These are phyloP conservation scores for Leishmania lainsoni DNA, from an alignment of 208 protist genomes.

Conservation along the genomic window DNA sequence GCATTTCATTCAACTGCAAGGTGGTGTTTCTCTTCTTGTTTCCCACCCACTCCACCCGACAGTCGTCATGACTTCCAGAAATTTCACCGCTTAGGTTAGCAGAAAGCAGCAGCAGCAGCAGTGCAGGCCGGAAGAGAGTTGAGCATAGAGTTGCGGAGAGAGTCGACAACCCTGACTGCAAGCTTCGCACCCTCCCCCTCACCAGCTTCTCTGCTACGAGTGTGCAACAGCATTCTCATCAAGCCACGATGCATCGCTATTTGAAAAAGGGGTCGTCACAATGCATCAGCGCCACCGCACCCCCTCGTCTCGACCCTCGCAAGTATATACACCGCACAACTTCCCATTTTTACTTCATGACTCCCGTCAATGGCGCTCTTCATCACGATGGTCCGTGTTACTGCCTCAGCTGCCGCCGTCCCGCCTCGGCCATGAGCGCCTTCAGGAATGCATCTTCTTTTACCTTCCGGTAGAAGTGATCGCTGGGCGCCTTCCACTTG, in stretches of 20 bases:
- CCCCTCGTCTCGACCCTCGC: not conserved
- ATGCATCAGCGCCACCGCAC: too few relatives aligned
- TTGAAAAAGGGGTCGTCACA: not conserved
- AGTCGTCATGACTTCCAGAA: not conserved
- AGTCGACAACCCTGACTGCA: not conserved
- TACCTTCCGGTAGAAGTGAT: not conserved
- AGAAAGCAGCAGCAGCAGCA: not conserved
- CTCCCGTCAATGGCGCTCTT: not conserved
- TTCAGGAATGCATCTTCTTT: not conserved
- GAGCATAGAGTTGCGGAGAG: not conserved
- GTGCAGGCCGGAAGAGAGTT: not conserved
- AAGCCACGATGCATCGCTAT: not conserved
- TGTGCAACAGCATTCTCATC: not conserved
- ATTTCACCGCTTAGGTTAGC: not conserved
- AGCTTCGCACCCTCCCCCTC: not conserved
- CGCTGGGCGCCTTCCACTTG: not conserved
- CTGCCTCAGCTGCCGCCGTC: conserved; percentile 1
- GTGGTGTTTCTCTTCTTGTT: not conserved
- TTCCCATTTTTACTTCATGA: not conserved
- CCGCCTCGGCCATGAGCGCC: conserved; percentile 6
- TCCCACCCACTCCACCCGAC: not conserved
- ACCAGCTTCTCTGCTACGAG: not conserved
- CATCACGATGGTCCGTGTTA: not conserved
- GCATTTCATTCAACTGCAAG: not conserved
- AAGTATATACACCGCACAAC: not conserved